Percentiles rank a stretch among this genome's conserved stretches.
Conservation (phyloP, 1,139 yeast species). For the Taphrina flavorubra region DNA sequence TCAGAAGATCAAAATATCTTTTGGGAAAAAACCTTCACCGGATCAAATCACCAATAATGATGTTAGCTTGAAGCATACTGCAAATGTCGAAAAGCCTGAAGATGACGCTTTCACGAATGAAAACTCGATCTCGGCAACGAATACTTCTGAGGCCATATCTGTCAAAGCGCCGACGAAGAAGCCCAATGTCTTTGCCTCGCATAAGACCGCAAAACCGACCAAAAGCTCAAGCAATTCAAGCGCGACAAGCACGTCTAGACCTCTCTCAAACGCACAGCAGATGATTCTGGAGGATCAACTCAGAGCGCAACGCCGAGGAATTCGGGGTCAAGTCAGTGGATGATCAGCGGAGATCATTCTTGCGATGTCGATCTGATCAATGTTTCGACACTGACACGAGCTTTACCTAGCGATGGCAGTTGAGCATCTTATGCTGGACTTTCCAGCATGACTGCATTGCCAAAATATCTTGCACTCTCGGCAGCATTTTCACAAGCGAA, state of each 20-base stretch:
- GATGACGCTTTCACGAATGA: neutral
- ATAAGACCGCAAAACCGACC: slow-evolving; percentile 3
- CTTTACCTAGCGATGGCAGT: too few relatives aligned
- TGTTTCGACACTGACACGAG: too few relatives aligned
- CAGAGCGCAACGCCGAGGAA: slow-evolving; percentile 9
- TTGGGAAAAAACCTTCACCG: slow-evolving; percentile 18
- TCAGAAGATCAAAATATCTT: slow-evolving; percentile 21
- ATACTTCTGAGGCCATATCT: neutral
- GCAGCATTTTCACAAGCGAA: too few relatives aligned
- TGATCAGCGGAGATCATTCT: neutral
- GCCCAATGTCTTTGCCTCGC: slow-evolving; percentile 18
- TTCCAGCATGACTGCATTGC: too few relatives aligned
- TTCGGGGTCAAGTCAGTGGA: slow-evolving; percentile 8
- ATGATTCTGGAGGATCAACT: slow-evolving; percentile 35
- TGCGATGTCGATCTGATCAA: too few relatives aligned
- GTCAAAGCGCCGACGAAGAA: neutral
- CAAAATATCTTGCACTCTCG: too few relatives aligned
- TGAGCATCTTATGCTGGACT: too few relatives aligned
- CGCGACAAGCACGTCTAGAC: slow-evolving; percentile 12
- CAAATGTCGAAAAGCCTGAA: neutral
- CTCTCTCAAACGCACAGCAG: slow-evolving; percentile 38
- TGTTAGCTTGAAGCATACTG: neutral
- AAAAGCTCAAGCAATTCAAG: neutral
- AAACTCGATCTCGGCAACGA: neutral
- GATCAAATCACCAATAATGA: neutral